phyloP scores from a whole-genome alignment of 2,329 filamentous ascomycete species.

The Trichoderma cornu-damae region DNA sequence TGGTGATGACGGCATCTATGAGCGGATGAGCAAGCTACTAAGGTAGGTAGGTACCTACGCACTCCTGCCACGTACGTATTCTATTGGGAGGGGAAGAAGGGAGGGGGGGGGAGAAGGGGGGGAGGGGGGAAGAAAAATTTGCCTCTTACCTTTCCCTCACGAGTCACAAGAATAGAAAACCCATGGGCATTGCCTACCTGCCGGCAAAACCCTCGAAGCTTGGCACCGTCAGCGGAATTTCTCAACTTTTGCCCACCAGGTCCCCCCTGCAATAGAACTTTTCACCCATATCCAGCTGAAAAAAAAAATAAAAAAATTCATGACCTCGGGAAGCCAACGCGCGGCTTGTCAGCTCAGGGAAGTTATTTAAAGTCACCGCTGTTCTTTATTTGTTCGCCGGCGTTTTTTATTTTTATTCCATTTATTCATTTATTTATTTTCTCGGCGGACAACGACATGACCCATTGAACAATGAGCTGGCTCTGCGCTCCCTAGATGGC shows the following conservation, averaged over 20 bases:
- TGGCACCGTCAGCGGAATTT: constrained; percentile 4
- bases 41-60: too few species aligned
- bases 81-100: too few species aligned
- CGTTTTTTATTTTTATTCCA: background rate
- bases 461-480: background rate
- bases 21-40: background rate
- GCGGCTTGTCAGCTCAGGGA: constrained; percentile 4
- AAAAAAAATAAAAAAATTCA: too few species aligned
- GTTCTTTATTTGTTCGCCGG: background rate
- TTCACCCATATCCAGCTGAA: constrained; percentile 16
- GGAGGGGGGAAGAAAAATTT: too few species aligned
- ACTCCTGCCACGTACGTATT: too few species aligned
- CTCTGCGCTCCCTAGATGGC: background rate
- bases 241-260: too few species aligned
- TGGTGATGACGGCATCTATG: background rate
- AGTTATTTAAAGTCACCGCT: constrained; percentile 12
- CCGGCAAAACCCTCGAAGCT: background rate
- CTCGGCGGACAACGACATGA: background rate
- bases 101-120: too few species aligned
- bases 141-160: too few species aligned
- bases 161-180: background rate
- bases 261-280: constrained; percentile 11
- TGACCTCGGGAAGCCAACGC: background rate
- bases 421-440: too few species aligned
- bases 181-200: background rate